Percentiles rank a stretch among this genome's conserved stretches.
Evolutionary conservation across 2,329 filamentous ascomycete species (phyloP).

Genomic region (Cladobotryum mycophilum): DNA sequence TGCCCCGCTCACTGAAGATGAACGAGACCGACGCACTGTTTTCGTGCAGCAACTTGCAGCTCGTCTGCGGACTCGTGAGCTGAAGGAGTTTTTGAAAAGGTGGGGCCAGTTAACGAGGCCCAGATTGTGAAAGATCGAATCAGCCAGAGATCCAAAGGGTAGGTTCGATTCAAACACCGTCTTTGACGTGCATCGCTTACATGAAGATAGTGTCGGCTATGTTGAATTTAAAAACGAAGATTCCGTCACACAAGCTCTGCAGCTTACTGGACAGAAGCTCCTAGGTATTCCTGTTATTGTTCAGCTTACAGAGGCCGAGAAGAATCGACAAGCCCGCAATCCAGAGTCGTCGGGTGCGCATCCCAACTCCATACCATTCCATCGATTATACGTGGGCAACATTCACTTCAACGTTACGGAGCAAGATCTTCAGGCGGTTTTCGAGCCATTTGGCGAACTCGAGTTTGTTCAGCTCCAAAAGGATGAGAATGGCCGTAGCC

Average conservation of each 20-base stretch:
- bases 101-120: slow-evolving; percentile 90
- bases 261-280: slow-evolving; percentile 97
- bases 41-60: slow-evolving; percentile 98
- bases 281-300: slow-evolving; percentile 98
- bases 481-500: slow-evolving; percentile 82
- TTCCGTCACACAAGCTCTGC: slow-evolving; percentile 84
- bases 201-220: slow-evolving; percentile 74
- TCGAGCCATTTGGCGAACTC: slow-evolving; percentile 94
- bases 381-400: slow-evolving; percentile 97
- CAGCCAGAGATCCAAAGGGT: slow-evolving; percentile 96
- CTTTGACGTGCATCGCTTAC: slow-evolving; percentile 30
- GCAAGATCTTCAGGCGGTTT: slow-evolving; percentile 89
- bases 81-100: slow-evolving; percentile 91
- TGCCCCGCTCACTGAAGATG: slow-evolving; percentile 82
- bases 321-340: slow-evolving; percentile 92
- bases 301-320: slow-evolving; percentile 97
- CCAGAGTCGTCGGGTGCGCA: slow-evolving; percentile 62
- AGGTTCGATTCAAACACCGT: slow-evolving; percentile 32
- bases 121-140: slow-evolving; percentile 98
- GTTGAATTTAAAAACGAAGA: slow-evolving; percentile 98
- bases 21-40: slow-evolving; percentile 91
- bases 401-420: slow-evolving; percentile 99
- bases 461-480: slow-evolving; percentile 98
- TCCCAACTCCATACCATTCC: slow-evolving; percentile 85
- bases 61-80: slow-evolving; percentile 82